Evolutionary conservation across 345 rosid species (phyloP).

Genomic region (Reutealis trisperma): DNA sequence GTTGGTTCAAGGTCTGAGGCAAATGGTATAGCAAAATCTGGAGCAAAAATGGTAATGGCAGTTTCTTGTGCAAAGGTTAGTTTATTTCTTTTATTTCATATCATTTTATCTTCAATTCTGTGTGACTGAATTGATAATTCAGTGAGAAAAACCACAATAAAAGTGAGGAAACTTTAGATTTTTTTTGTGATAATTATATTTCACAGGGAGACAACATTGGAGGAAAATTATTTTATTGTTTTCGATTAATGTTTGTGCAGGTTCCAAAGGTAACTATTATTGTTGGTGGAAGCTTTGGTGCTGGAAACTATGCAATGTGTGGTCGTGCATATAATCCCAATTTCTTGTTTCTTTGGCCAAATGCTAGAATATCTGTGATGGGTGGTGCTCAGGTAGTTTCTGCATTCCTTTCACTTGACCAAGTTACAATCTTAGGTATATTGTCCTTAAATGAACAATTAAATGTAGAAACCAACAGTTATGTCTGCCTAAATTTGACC

Average conservation of each 20-base stretch:
- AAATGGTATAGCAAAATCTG: slow-evolving; percentile 94
- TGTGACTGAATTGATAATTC: not conserved
- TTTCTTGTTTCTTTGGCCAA: slow-evolving; percentile 96
- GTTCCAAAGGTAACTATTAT: slow-evolving; percentile 87
- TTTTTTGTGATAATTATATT: not conserved
- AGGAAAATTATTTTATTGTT: not conserved
- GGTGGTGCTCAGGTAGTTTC: slow-evolving; percentile 87
- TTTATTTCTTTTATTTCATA: not conserved
- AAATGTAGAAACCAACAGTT: not conserved
- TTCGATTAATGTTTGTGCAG: slow-evolving; percentile 35
- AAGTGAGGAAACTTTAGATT: not conserved
- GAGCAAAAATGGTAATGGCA: slow-evolving; percentile 99
- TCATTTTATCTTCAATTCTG: not conserved
- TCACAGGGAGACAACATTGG: not conserved
- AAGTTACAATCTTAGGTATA: not conserved
- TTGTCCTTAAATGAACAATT: not conserved
- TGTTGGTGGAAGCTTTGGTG: slow-evolving; percentile 95
- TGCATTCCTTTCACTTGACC: not conserved
- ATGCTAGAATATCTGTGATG: slow-evolving; percentile 92
- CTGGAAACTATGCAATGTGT: slow-evolving; percentile 98
- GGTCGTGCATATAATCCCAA: slow-evolving; percentile 92
- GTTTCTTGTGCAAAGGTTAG: slow-evolving; percentile 92
- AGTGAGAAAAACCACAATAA: not conserved
- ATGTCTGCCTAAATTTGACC: not conserved
- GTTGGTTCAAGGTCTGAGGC: slow-evolving; percentile 99